Evolutionary conservation across 1,139 yeast species (phyloP).

Genomic region (Pichia kudriavzevii): DNA sequence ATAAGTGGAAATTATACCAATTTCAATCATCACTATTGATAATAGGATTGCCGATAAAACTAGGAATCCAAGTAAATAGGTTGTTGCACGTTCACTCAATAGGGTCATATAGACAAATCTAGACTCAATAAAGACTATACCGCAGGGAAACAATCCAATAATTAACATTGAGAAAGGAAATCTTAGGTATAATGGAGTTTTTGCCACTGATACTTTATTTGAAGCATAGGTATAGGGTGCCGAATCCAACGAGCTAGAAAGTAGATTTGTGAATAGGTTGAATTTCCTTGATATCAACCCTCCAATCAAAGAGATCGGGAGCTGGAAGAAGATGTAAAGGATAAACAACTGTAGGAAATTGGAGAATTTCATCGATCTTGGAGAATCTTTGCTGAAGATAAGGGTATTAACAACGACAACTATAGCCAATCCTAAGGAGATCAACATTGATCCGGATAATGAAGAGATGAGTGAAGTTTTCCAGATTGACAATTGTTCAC

Average conservation of each 20-base stretch:
- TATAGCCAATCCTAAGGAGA: conserved; percentile 47
- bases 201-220: conserved; percentile 24
- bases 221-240: too few species aligned
- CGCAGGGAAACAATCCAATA: conserved; percentile 71
- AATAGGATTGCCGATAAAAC: conserved; percentile 54
- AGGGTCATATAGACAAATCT: conserved; percentile 67
- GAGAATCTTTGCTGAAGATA: conserved; percentile 71
- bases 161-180: conserved; percentile 26
- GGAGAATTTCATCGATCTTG: conserved; percentile 71
- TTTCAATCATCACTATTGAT: conserved; percentile 58
- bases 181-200: conserved; percentile 30
- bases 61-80: conserved; percentile 75
- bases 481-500: too few species aligned
- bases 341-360: conserved; percentile 53
- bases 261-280: conserved; percentile 14
- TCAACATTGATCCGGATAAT: conserved; percentile 54
- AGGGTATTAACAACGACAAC: conserved; percentile 56
- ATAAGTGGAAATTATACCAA: conserved; percentile 67
- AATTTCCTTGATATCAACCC: conserved; percentile 50
- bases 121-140: conserved; percentile 74
- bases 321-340: conserved; percentile 55
- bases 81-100: conserved; percentile 66
- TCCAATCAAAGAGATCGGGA: conserved; percentile 71
- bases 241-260: too few species aligned
- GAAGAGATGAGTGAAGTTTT: conserved; percentile 32